Base-by-base conservation (phyloP, 257 asterid species). In the Solanum pinnatisectum region DNA sequence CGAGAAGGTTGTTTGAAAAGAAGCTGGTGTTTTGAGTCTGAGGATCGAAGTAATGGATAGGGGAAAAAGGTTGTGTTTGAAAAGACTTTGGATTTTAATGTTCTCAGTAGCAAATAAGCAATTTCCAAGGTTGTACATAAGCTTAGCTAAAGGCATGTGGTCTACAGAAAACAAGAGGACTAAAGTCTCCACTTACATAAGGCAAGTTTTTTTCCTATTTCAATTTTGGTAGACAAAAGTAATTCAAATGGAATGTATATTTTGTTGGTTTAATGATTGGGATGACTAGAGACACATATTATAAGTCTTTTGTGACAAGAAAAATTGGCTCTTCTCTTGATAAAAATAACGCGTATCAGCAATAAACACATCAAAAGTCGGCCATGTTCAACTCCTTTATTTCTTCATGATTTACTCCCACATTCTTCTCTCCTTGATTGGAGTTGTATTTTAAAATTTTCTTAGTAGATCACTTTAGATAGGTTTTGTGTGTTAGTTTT, bases 1-100 rank as follows among this genome's bases (percentile, higher is more conserved):
- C 84, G 96, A 92, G 93, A 95, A 95, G 44, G 98, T 94, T 79
- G 98, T 91, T 84, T 88, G 46, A 59, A 95, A 95, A 3, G 98
- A 95, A 60, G 98, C 95, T 1, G 98, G 94, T 1, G 90, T 52
- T 10, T 52, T 40, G 71, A 32, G 95, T 91, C 25, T 25, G 84
- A 3, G 96, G 95, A 88, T 94, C 98, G 46, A 91, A 73, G 3
- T 94, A 87, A 65, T 98, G 96, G 87, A 93, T 49, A 0, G 98
- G 96, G 6, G 96, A 92, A 2, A 94, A 27, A 39, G 44, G 44
- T 39, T 39, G 44, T 39, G 44, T 39, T 39, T 39, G 44, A 39
- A 39, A 39, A 39, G 2, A 39, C 44, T 39, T 8, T 39, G 44
- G 12, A 39, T 39, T 39, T 39, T 39, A 39, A 39, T 39, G 12